Percentiles rank a stretch among this genome's conserved stretches.
Evolutionary conservation across 257 asterid species (phyloP).

Genomic region (Lithospermum erythrorhizon): DNA sequence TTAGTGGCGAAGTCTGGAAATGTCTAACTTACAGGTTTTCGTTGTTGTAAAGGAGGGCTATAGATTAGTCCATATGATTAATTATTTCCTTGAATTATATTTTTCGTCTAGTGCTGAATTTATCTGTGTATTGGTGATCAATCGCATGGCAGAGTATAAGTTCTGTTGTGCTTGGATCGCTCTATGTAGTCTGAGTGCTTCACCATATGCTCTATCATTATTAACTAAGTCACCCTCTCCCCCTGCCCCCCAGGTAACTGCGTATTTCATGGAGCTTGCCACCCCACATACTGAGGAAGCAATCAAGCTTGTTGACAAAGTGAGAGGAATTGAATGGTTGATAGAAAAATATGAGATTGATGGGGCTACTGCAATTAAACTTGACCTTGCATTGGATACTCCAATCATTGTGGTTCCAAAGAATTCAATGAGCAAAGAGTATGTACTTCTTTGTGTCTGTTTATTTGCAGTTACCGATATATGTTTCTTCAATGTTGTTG

Average conservation of each 20-base stretch:
- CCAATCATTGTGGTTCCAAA: conserved; percentile 89
- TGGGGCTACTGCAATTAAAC: conserved; percentile 89
- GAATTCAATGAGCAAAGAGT: conserved; percentile 91
- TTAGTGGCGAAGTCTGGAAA: neutral
- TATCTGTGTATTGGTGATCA: neutral
- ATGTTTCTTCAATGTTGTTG: neutral
- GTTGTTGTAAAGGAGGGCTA: neutral
- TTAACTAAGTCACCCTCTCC: neutral
- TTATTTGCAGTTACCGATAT: conserved; percentile 2
- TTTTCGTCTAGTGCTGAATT: neutral
- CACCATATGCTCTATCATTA: neutral
- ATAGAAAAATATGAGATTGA: conserved; percentile 92
- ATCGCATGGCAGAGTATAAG: neutral
- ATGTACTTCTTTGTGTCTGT: conserved; percentile 26
- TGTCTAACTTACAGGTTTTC: neutral
- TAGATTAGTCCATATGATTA: neutral
- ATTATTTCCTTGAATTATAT: neutral
- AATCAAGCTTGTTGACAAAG: conserved; percentile 88
- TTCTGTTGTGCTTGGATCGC: too few species aligned
- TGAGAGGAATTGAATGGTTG: conserved; percentile 98
- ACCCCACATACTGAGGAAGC: conserved; percentile 96
- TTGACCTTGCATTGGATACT: conserved; percentile 88
- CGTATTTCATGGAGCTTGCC: conserved; percentile 96
- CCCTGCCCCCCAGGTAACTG: conserved; percentile 45
- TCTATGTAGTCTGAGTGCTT: neutral